phyloP scores from a whole-genome alignment of 2,329 filamentous ascomycete species.

The Phialemoniopsis sp. region DNA sequence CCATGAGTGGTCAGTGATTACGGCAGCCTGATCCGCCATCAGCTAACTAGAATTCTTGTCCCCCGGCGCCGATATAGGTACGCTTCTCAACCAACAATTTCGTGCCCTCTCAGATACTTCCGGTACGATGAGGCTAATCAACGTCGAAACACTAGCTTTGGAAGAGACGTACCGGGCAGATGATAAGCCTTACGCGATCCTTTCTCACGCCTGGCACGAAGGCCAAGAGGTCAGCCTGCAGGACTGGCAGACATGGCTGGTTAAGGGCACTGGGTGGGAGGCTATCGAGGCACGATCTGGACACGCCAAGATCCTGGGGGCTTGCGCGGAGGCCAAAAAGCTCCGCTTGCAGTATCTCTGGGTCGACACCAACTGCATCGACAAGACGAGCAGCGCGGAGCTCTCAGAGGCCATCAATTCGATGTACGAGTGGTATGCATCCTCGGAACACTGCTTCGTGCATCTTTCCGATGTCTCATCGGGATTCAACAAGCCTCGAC shows the following conservation, averaged over 20 bases:
- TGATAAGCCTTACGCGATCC: not conserved
- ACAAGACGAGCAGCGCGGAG: constrained; percentile 2
- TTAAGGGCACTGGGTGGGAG: not conserved
- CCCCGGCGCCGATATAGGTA: too few relatives aligned
- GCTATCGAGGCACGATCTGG: too few relatives aligned
- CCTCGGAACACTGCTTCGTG: not conserved
- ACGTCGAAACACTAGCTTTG: not conserved
- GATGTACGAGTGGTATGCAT: constrained; percentile 4
- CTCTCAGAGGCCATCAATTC: constrained; percentile 6
- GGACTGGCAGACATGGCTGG: constrained; percentile 46
- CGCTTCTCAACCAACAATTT: too few relatives aligned
- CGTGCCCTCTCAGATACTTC: too few relatives aligned
- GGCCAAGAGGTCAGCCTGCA: constrained; percentile 39
- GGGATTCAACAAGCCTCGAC: not conserved
- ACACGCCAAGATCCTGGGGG: not conserved
- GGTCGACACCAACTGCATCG: constrained; percentile 6
- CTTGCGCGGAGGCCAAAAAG: not conserved
- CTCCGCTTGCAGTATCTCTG: not conserved
- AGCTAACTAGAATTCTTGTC: too few relatives aligned
- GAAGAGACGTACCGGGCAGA: not conserved
- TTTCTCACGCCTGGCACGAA: constrained; percentile 4
- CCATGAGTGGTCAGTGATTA: too few relatives aligned
- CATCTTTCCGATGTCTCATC: constrained; percentile 9
- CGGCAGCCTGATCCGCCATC: too few relatives aligned
- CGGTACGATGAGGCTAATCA: not conserved